Percentiles rank a stretch among this genome's conserved stretches.
These are phyloP conservation scores for Azolla pinnata DNA, from an alignment of 75 land plant genomes.

Conservation along the genomic window DNA sequence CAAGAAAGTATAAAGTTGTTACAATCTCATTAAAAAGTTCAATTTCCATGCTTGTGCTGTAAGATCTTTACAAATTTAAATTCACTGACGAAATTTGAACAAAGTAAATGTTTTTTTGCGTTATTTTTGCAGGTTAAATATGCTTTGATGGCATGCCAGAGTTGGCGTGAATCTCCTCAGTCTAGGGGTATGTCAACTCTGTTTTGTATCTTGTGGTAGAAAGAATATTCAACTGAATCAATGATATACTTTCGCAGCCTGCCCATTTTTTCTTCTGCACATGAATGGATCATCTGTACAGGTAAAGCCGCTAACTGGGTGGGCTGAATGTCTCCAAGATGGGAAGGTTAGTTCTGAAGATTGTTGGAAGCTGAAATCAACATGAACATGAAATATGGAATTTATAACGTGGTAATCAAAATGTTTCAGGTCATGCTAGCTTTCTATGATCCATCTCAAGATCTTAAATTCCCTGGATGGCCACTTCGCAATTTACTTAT, in stretches of 20 bases:
- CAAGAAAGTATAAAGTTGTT: no score
- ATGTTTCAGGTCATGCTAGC: slow-evolving; percentile 67
- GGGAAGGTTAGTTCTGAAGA: slow-evolving; percentile 54
- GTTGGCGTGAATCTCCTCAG: slow-evolving; percentile 58
- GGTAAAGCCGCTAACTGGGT: slow-evolving; percentile 57
- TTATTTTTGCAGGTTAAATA: slow-evolving; percentile 48
- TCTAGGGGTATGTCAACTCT: neutral
- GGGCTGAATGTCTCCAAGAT: slow-evolving; percentile 45
- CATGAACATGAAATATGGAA: neutral
- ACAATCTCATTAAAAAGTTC: no score
- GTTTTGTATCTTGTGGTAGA: neutral
- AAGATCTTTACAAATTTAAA: no score
- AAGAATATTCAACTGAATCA: no score
- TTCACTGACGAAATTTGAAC: no score
- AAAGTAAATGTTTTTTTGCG: neutral
- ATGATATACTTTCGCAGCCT: slow-evolving; percentile 50
- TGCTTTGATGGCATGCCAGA: slow-evolving; percentile 54
- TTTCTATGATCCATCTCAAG: slow-evolving; percentile 92
- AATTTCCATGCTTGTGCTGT: no score
- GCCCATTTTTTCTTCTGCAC: slow-evolving; percentile 67
- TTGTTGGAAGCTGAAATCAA: neutral
- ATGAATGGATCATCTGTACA: slow-evolving; percentile 35
- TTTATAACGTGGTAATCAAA: neutral
- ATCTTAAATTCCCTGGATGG: slow-evolving; percentile 87
- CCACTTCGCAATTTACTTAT: slow-evolving; percentile 87